Evolutionary conservation across 1,284 basidiomycete species (phyloP).

Genomic region (Fereydounia khargensis): DNA sequence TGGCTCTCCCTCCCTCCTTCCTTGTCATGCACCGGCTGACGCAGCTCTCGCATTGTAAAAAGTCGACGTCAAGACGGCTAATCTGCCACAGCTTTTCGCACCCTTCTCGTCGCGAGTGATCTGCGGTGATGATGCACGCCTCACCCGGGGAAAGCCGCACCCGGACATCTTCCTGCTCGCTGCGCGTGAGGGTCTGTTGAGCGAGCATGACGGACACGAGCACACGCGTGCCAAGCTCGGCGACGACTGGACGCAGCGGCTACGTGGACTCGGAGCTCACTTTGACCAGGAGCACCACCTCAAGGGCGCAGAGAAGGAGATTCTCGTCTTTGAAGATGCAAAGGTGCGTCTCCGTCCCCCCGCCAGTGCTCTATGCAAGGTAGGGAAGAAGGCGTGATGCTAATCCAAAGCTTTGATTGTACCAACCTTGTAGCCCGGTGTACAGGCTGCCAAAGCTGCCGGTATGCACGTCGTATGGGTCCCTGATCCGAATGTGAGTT

Average conservation of each 20-base stretch:
- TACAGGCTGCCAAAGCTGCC: constrained; percentile 48
- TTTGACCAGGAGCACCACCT: constrained; percentile 24
- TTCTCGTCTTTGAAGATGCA: constrained; percentile 58
- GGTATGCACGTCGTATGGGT: constrained; percentile 57
- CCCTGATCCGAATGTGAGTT: constrained; percentile 43
- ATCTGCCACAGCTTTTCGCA: constrained; percentile 39
- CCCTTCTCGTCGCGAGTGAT: constrained; percentile 45
- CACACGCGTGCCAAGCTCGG: constrained; percentile 12
- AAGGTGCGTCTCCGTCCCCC: too few species aligned
- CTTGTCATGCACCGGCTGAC: background rate
- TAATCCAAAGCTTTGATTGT: background rate
- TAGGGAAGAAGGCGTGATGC: too few species aligned
- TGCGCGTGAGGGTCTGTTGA: constrained; percentile 43
- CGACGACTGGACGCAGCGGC: constrained; percentile 10
- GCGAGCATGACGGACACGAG: constrained; percentile 11
- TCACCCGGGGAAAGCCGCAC: constrained; percentile 52
- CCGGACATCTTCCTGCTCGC: constrained; percentile 57
- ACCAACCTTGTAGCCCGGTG: constrained; percentile 40
- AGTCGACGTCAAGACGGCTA: constrained; percentile 49
- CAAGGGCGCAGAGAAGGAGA: constrained; percentile 38
- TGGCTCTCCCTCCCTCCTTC: background rate
- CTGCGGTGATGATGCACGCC: constrained; percentile 51
- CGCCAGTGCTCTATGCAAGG: too few species aligned
- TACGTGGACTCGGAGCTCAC: constrained; percentile 39
- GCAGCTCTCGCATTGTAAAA: constrained; percentile 1